Evolutionary conservation across 495 filamentous ascomycete species (phyloP).

Genomic region (Annulohypoxylon maeteangense): DNA sequence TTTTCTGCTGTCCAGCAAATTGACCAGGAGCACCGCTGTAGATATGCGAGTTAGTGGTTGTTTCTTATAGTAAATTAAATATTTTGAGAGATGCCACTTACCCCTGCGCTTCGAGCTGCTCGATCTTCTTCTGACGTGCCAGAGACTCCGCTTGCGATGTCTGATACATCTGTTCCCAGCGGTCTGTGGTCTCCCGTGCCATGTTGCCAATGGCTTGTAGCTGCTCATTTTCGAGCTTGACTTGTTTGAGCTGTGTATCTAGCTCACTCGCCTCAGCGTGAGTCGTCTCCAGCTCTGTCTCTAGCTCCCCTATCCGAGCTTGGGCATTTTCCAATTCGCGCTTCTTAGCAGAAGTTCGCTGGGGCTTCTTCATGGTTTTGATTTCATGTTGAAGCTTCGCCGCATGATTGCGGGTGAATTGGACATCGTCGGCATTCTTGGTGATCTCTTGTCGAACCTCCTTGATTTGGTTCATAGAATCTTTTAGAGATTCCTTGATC

Average conservation of each 20-base stretch:
- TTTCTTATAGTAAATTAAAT: background rate
- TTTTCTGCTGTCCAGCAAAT: background rate
- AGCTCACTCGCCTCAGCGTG: too few species aligned
- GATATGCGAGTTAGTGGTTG: background rate
- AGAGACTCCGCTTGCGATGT: background rate
- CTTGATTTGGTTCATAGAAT: background rate
- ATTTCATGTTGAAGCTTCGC: constrained; percentile 3
- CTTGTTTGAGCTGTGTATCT: background rate
- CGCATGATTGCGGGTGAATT: background rate
- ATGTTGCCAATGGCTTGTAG: background rate
- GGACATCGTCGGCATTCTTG: background rate
- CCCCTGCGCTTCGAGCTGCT: background rate
- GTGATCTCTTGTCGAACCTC: background rate
- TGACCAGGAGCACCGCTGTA: too few species aligned
- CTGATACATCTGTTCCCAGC: background rate
- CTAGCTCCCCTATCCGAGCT: background rate
- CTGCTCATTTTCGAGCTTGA: background rate
- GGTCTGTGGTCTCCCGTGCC: background rate
- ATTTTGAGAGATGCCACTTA: background rate
- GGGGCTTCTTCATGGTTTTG: background rate
- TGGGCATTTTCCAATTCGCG: background rate
- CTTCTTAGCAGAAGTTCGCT: background rate
- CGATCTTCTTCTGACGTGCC: background rate
- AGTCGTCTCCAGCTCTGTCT: too few species aligned
- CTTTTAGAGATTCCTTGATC: background rate